Evolutionary conservation across 2,329 filamentous ascomycete species (phyloP).

Genomic region (Cryphonectria japonica): DNA sequence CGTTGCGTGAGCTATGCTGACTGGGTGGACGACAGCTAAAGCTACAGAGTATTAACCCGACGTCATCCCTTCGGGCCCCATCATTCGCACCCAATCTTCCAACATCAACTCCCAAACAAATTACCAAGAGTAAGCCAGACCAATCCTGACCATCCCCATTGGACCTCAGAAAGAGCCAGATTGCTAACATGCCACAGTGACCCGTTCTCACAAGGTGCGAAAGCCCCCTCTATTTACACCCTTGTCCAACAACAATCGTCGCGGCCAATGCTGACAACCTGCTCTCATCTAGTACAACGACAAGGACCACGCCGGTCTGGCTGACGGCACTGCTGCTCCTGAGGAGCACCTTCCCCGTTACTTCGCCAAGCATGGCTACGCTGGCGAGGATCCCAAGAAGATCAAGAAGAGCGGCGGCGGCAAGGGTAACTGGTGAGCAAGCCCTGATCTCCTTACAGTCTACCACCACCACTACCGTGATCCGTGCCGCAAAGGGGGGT

Average conservation of each 20-base stretch:
- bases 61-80: constrained; percentile 10
- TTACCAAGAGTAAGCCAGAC: constrained; percentile 16
- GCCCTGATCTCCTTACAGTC: constrained; percentile 38
- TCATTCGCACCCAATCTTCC: constrained; percentile 4
- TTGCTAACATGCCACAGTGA: constrained; percentile 65
- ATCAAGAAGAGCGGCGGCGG: constrained; percentile 96
- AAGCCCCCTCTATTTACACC: neutral
- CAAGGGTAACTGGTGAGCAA: constrained; percentile 83
- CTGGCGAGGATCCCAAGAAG: constrained; percentile 85
- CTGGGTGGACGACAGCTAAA: neutral
- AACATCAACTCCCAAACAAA: neutral
- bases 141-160: neutral
- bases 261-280: constrained; percentile 7
- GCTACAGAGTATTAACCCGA: neutral
- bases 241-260: neutral
- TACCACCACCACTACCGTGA: neutral
- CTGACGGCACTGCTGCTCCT: constrained; percentile 71
- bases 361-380: constrained; percentile 86
- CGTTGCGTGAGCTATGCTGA: neutral
- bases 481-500: neutral
- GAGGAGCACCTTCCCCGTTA: constrained; percentile 84
- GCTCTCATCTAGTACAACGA: constrained; percentile 60
- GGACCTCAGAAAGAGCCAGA: neutral
- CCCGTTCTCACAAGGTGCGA: constrained; percentile 85
- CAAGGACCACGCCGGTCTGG: constrained; percentile 81